Conservation (phyloP, 2,329 filamentous ascomycete species). For the Orbilia brochopaga region DNA sequence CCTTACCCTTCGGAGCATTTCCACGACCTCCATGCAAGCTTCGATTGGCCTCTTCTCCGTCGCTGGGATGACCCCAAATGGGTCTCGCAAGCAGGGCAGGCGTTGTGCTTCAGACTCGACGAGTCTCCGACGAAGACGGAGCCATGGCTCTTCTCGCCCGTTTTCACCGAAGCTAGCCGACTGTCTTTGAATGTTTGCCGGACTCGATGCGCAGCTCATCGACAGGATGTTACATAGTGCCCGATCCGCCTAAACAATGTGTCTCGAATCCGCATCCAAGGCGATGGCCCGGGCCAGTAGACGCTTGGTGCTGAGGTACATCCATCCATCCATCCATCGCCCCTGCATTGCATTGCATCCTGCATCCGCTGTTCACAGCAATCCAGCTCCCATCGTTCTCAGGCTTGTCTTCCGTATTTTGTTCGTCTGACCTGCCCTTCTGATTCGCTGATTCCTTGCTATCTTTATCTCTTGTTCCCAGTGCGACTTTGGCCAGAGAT, state of each 20-base stretch:
- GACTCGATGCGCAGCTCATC: slow-evolving; percentile 2
- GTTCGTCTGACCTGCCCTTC: not conserved
- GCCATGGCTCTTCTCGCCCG: not conserved
- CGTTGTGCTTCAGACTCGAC: too few relatives aligned
- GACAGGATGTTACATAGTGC: not conserved
- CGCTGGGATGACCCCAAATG: slow-evolving; percentile 30
- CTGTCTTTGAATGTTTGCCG: slow-evolving; percentile 13
- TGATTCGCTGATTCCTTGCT: not conserved
- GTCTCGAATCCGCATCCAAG: not conserved
- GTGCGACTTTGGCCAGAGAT: not conserved
- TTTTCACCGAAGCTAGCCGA: slow-evolving; percentile 45
- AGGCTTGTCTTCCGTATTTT: not conserved
- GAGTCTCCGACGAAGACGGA: too few relatives aligned
- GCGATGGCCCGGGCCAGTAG: not conserved
- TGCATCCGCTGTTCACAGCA: not conserved
- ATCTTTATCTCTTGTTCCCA: not conserved
- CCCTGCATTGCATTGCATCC: slow-evolving; percentile 4
- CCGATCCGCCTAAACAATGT: not conserved
- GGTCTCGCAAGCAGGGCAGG: slow-evolving; percentile 4
- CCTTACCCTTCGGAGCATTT: slow-evolving; percentile 51
- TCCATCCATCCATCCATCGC: not conserved
- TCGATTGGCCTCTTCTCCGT: not conserved
- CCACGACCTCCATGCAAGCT: not conserved
- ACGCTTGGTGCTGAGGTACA: not conserved
- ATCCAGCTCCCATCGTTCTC: not conserved